A percentile compares a stretch with the other conserved stretches of the same genome.
These are phyloP conservation scores for Cyclotella atomus DNA, from an alignment of 108 stramenopile species.

Conservation along the genomic window DNA sequence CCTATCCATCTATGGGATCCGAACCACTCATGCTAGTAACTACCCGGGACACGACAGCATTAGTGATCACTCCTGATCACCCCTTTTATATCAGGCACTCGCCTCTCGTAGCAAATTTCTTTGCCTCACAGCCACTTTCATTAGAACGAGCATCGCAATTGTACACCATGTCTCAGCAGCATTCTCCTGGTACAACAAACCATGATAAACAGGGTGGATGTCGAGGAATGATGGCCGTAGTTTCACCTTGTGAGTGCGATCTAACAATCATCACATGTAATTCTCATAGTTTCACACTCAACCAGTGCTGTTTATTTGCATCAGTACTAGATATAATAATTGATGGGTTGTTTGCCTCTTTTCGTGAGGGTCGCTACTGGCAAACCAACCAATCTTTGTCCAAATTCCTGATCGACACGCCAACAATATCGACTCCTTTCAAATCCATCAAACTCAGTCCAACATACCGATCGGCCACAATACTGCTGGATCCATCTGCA, in stretches of 20 bases:
- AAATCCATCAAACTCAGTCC: conserved; percentile 21
- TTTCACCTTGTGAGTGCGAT: conserved; percentile 20
- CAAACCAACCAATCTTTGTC: conserved; percentile 27
- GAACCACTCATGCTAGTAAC: conserved; percentile 39
- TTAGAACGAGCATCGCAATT: conserved; percentile 30
- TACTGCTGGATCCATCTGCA: conserved; percentile 28
- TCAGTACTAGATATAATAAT: conserved; percentile 40
- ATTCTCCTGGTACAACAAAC: no score
- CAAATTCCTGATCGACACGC: conserved; percentile 34
- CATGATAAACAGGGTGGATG: no score
- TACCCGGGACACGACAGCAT: conserved; percentile 34
- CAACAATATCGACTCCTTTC: conserved; percentile 31
- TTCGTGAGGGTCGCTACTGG: conserved; percentile 44
- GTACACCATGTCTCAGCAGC: conserved; percentile 36
- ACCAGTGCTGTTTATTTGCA: neutral
- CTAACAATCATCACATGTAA: neutral
- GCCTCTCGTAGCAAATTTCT: neutral
- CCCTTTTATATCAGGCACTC: conserved; percentile 31
- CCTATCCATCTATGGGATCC: conserved; percentile 11
- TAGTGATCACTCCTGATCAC: conserved; percentile 35
- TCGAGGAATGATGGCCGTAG: conserved; percentile 39
- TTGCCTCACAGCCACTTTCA: conserved; percentile 25
- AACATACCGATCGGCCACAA: conserved; percentile 41
- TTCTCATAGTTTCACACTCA: neutral
- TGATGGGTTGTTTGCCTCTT: conserved; percentile 31